These are phyloP conservation scores for Apiosordaria backusii DNA, from an alignment of 495 filamentous ascomycete genomes.

Conservation along the genomic window DNA sequence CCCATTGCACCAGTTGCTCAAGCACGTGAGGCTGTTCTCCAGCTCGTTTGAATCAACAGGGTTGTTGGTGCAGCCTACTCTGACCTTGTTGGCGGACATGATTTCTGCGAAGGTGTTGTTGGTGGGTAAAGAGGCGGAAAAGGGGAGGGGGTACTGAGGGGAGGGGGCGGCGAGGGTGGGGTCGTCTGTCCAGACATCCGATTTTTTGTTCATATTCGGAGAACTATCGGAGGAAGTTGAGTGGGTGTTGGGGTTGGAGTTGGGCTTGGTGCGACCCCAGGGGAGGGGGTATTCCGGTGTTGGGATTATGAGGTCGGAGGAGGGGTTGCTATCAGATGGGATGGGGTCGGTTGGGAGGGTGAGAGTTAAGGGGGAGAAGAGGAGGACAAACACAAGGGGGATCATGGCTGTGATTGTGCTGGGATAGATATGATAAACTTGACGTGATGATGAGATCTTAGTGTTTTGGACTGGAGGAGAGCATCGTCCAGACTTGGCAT, in stretches of 20 bases:
- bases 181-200: not conserved
- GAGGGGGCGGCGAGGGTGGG: not conserved
- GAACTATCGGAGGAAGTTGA: too few relatives aligned
- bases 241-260: not conserved
- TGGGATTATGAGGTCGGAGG: not conserved
- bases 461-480: not conserved
- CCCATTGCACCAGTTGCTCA: not conserved
- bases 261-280: not conserved
- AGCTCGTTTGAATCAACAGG: not conserved
- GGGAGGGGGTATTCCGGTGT: not conserved
- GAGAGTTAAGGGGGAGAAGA: not conserved
- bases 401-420: not conserved
- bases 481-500: not conserved
- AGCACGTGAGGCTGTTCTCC: not conserved
- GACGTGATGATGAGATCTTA: not conserved
- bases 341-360: too few relatives aligned
- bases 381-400: not conserved
- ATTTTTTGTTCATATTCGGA: not conserved
- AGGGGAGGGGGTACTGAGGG: not conserved
- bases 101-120: not conserved
- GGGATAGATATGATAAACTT: not conserved
- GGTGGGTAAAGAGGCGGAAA: not conserved
- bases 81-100: too few relatives aligned
- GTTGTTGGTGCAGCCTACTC: conserved; percentile 2
- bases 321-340: not conserved